Evolutionary conservation across 768 basidiomycete genomes (phyloP).

Genomic region (Collybiopsis confluens): DNA sequence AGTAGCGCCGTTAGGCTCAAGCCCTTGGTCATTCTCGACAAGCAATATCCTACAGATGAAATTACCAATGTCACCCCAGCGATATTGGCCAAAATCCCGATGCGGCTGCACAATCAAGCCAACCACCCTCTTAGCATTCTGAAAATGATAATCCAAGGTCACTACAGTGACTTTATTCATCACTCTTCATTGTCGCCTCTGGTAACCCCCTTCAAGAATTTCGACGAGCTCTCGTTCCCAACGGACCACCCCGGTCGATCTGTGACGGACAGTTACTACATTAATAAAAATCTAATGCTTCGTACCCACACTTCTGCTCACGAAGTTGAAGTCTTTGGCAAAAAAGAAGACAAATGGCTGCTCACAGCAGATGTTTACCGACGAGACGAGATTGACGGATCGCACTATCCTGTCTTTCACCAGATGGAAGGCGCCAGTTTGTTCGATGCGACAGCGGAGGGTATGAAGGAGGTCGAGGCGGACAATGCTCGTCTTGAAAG

Average conservation of each 20-base stretch:
- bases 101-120: conserved; percentile 70
- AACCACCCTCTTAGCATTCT: conserved; percentile 87
- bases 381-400: conserved; percentile 95
- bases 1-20: neutral
- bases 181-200: conserved; percentile 80
- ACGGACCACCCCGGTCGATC: conserved; percentile 89
- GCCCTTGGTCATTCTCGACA: conserved; percentile 51
- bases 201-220: conserved; percentile 88
- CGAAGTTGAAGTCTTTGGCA: conserved; percentile 86
- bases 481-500: conserved; percentile 64
- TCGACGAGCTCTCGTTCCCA: conserved; percentile 95
- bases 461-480: conserved; percentile 59
- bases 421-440: conserved; percentile 95
- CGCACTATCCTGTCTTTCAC: conserved; percentile 97
- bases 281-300: conserved; percentile 87
- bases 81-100: conserved; percentile 76
- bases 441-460: conserved; percentile 55
- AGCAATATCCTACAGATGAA: conserved; percentile 69
- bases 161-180: conserved; percentile 72
- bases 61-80: conserved; percentile 83
- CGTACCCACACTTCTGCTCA: conserved; percentile 99
- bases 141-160: conserved; percentile 76
- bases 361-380: conserved; percentile 96
- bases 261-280: conserved; percentile 91
- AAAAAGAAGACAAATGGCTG: conserved; percentile 79